A percentile compares a stretch with the other conserved stretches of the same genome.
phyloP scores from a whole-genome alignment of 2,329 filamentous ascomycete species.

The Nemania sp. region DNA sequence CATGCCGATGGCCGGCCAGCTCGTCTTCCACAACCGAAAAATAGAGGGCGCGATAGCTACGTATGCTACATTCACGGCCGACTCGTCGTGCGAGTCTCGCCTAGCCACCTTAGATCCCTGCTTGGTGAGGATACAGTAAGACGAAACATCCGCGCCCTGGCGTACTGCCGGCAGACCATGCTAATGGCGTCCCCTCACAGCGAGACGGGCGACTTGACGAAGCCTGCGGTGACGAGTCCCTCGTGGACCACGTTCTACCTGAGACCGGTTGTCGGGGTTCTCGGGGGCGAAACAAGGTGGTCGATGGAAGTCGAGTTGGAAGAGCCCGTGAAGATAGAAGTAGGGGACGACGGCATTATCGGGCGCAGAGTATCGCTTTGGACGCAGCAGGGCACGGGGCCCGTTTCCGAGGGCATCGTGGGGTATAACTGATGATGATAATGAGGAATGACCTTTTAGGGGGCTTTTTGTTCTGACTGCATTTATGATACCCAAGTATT shows the following conservation, averaged over 20 bases:
- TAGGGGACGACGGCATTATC: slow-evolving; percentile 53
- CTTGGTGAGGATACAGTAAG: slow-evolving; percentile 52
- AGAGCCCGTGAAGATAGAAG: slow-evolving; percentile 48
- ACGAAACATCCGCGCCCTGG: not conserved
- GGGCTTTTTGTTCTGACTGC: too few relatives aligned
- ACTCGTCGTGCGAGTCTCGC: slow-evolving; percentile 26
- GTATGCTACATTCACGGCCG: slow-evolving; percentile 48
- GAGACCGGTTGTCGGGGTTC: slow-evolving; percentile 6
- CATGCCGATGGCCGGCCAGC: slow-evolving; percentile 29
- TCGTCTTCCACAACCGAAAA: slow-evolving; percentile 51
- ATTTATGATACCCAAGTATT: too few relatives aligned
- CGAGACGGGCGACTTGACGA: slow-evolving; percentile 50
- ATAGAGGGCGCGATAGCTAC: slow-evolving; percentile 42
- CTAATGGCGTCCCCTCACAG: slow-evolving; percentile 34
- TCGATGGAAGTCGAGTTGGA: slow-evolving; percentile 44
- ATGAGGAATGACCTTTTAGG: too few relatives aligned
- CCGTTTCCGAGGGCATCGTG: slow-evolving; percentile 55
- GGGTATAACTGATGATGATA: slow-evolving; percentile 47
- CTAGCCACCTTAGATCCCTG: slow-evolving; percentile 35
- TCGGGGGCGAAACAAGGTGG: slow-evolving; percentile 11
- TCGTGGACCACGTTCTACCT: slow-evolving; percentile 47
- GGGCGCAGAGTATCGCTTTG: slow-evolving; percentile 52
- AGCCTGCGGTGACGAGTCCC: slow-evolving; percentile 47
- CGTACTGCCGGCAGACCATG: not conserved
- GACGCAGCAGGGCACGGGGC: slow-evolving; percentile 31